Conservation (phyloP, 2,329 filamentous ascomycete genomes). For the Claviceps purpurea region DNA sequence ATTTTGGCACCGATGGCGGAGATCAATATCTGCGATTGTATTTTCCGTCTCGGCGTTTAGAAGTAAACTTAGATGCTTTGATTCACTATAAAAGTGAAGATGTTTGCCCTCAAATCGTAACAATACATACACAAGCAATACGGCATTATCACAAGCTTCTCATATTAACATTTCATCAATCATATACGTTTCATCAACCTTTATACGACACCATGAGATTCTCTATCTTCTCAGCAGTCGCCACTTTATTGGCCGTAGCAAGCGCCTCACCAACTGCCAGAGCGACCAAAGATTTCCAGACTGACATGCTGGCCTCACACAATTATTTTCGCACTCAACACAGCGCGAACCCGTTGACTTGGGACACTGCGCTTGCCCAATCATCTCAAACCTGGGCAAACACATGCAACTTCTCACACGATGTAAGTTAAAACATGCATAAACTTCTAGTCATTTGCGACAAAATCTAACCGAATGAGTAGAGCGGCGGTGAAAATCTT, state of each 20-base stretch:
- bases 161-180: not conserved
- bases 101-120: not conserved
- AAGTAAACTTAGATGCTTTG: not conserved
- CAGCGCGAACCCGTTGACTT: not conserved
- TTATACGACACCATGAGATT: not conserved
- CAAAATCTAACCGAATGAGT: not conserved
- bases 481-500: slow-evolving; percentile 2
- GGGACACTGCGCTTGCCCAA: not conserved
- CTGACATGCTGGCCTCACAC: slow-evolving; percentile 1
- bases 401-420: not conserved
- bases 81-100: not conserved
- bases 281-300: not conserved
- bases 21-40: not conserved
- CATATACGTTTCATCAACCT: not conserved
- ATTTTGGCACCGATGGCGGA: not conserved
- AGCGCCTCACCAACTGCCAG: not conserved
- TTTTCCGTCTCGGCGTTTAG: not conserved
- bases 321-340: slow-evolving; percentile 2
- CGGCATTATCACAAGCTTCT: too few species aligned
- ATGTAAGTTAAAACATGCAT: not conserved
- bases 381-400: not conserved
- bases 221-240: not conserved
- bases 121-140: not conserved
- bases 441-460: not conserved
- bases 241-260: not conserved